phyloP scores from a whole-genome alignment of 2,329 filamentous ascomycete genomes.

The Sclerotinia spermophila region DNA sequence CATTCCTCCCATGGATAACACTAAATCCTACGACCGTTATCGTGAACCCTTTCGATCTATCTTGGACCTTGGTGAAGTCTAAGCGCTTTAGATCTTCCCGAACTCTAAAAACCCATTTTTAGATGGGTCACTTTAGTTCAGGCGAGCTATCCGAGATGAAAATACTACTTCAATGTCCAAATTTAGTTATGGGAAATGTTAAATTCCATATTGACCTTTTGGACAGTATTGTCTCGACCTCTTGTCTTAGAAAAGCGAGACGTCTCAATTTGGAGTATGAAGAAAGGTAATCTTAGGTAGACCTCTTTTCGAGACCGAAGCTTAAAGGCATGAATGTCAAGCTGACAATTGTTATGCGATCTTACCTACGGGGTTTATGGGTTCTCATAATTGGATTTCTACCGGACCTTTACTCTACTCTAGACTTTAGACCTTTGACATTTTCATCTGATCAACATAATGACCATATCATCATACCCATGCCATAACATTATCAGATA shows the following conservation, averaged over 20 bases:
- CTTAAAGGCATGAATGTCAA: slow-evolving; percentile 2
- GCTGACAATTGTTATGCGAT: neutral
- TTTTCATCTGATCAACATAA: neutral
- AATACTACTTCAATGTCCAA: neutral
- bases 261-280: neutral
- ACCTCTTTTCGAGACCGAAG: slow-evolving; percentile 7
- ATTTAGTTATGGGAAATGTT: neutral
- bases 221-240: neutral
- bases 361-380: neutral
- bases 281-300: slow-evolving; percentile 6
- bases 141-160: neutral
- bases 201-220: neutral
- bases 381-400: neutral
- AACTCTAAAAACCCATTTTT: neutral
- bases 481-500: neutral
- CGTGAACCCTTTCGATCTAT: neutral
- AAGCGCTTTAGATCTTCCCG: neutral
- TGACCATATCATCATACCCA: neutral
- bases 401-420: neutral
- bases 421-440: neutral
- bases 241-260: neutral
- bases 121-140: slow-evolving; percentile 11
- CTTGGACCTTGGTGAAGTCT: neutral
- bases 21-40: neutral
- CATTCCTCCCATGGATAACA: neutral